These are phyloP conservation scores for Coniella lustricola DNA, from an alignment of 2,329 filamentous ascomycete genomes.

Conservation along the genomic window DNA sequence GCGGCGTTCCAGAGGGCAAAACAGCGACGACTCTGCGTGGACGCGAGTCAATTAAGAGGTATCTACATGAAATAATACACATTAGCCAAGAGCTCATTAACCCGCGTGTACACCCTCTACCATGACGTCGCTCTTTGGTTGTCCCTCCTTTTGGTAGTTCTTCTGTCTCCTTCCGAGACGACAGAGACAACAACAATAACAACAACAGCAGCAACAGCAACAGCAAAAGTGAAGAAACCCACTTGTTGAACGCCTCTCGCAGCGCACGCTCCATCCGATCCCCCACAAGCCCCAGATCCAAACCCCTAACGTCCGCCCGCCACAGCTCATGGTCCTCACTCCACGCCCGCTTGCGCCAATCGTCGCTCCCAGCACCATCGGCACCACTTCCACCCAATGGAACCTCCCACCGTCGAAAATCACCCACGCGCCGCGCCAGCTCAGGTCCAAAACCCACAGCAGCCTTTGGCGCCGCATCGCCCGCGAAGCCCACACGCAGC, in stretches of 20 bases:
- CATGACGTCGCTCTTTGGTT: too few species aligned
- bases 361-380: conserved; percentile 40
- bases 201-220: neutral
- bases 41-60: conserved; percentile 65
- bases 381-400: conserved; percentile 15
- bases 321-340: conserved; percentile 67
- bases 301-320: conserved; percentile 62
- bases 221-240: conserved; percentile 34
- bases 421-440: conserved; percentile 68
- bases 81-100: conserved; percentile 4
- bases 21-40: conserved; percentile 68
- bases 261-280: conserved; percentile 82
- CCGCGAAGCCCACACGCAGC: conserved; percentile 78
- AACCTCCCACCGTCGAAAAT: conserved; percentile 65
- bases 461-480: conserved; percentile 70
- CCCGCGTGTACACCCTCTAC: neutral
- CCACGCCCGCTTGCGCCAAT: conserved; percentile 50
- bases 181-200: too few species aligned
- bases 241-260: conserved; percentile 76
- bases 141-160: neutral
- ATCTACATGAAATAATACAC: conserved; percentile 32
- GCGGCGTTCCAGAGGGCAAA: conserved; percentile 69
- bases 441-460: conserved; percentile 67
- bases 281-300: conserved; percentile 72
- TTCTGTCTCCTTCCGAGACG: neutral